Conservation (phyloP, 768 basidiomycete species). For the Aureoboletus auriporus region DNA sequence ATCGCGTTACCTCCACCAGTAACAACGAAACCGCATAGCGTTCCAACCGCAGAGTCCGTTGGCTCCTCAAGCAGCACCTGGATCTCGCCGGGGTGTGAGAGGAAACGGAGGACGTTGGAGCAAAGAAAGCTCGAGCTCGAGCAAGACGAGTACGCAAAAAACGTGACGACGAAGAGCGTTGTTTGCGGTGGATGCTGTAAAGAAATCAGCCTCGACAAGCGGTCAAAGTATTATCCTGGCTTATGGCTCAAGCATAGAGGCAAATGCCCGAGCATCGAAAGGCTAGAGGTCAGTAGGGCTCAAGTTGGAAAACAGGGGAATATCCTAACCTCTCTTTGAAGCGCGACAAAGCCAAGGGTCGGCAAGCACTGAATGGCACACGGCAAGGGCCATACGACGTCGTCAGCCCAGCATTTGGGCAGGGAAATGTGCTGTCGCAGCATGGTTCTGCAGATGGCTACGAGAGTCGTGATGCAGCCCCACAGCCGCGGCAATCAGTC, state of each 20-base stretch:
- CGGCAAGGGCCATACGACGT: constrained; percentile 2
- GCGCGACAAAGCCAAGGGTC: constrained; percentile 9
- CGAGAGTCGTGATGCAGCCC: not conserved
- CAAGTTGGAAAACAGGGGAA: not conserved
- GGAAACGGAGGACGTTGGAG: constrained; percentile 27
- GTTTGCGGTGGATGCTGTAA: constrained; percentile 26
- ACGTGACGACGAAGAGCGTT: constrained; percentile 25
- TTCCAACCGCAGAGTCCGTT: constrained; percentile 1
- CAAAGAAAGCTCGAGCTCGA: constrained; percentile 26
- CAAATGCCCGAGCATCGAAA: constrained; percentile 25
- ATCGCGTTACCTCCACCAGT: constrained; percentile 7
- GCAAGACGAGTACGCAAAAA: constrained; percentile 24
- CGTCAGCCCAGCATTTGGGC: not conserved
- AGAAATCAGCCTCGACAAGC: constrained; percentile 32
- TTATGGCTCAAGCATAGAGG: constrained; percentile 31
- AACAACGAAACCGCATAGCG: not conserved
- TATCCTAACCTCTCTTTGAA: constrained; percentile 15
- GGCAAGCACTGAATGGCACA: not conserved
- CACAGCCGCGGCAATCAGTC: not conserved
- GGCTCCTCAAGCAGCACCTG: constrained; percentile 3
- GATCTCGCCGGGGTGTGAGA: constrained; percentile 17
- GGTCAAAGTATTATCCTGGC: constrained; percentile 33
- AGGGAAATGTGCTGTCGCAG: constrained; percentile 1
- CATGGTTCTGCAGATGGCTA: not conserved
- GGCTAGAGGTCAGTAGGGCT: constrained; percentile 22